Conservation (phyloP, 2,329 filamentous ascomycete genomes). For the Lasiodiplodia gonubiensis region DNA sequence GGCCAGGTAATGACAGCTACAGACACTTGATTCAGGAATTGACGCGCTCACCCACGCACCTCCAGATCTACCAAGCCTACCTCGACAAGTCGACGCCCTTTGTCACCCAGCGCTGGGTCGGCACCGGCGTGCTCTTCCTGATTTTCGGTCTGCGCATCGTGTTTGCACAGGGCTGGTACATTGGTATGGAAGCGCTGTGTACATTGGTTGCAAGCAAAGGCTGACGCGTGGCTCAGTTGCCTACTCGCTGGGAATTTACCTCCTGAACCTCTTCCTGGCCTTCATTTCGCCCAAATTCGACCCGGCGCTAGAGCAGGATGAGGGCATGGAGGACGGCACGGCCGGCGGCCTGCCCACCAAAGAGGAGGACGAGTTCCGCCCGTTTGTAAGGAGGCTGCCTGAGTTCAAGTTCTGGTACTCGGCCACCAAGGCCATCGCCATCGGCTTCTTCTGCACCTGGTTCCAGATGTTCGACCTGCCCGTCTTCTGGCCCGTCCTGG, state of each 20-base stretch:
- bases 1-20: slow-evolving; percentile 64
- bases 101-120: slow-evolving; percentile 86
- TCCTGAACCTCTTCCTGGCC: slow-evolving; percentile 97
- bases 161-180: slow-evolving; percentile 96
- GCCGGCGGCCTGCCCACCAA: slow-evolving; percentile 86
- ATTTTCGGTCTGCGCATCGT: slow-evolving; percentile 90
- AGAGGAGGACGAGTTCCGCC: slow-evolving; percentile 95
- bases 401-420: slow-evolving; percentile 99
- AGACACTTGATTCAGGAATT: not conserved
- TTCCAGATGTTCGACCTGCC: slow-evolving; percentile 94
- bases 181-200: slow-evolving; percentile 64
- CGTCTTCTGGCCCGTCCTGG: slow-evolving; percentile 98
- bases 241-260: slow-evolving; percentile 97
- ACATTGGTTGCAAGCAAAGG: not conserved
- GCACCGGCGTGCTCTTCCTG: slow-evolving; percentile 75
- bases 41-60: not conserved
- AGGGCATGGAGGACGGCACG: slow-evolving; percentile 89
- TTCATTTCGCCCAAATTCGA: slow-evolving; percentile 99
- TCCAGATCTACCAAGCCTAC: slow-evolving; percentile 88
- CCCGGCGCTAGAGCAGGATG: slow-evolving; percentile 92
- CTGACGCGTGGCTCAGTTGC: slow-evolving; percentile 66
- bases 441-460: slow-evolving; percentile 89
- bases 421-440: slow-evolving; percentile 82
- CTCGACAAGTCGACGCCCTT: slow-evolving; percentile 93
- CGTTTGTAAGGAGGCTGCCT: slow-evolving; percentile 92